Base-by-base conservation (phyloP, 495 filamentous ascomycete species). In the Neurospora sp. region DNA sequence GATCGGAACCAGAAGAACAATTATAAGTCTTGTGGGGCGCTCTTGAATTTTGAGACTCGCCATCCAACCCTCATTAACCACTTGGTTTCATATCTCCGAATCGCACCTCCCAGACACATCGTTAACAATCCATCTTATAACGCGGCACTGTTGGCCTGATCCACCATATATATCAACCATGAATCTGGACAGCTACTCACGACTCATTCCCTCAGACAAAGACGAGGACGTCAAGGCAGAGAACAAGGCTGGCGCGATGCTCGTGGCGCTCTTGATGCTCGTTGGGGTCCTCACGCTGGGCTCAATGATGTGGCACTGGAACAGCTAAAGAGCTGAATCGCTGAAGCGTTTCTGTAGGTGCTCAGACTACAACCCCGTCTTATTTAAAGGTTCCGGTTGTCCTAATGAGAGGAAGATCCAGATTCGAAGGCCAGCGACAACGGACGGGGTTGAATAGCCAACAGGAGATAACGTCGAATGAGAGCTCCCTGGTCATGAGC, bases 161-260 rank as follows among this genome's bases (percentile, higher is more conserved):
- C 27, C 14, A 16, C 14, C 6, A 53, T 20, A 48, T 27, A 16
- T 5, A 37, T 27, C 45, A 71, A 74, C 70, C 69, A 79, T 79
- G 77, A 78, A 79, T 74, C 73, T 77, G 42, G 72, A 78, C 73
- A 78, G 77, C 72, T 78, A 77, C 76, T 72, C 61, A 10, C 42
- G 74, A 22, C 72, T 79, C 22, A 79, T 77, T 53, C 74, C 75
- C 2, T 79, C 76, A 37, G 74, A 68, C 16, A 73, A 79, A 3
- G 76, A 76, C 40, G 72, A 78, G 35, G 72, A 75, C 18, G 7
- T 70, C 42, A 35, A 59, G n/a, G 20, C 27, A 61, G 31, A 42
- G 22, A 31, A 27, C 31, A 40, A 9, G 4, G 74, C 74, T 4
- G 44, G 45, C 48, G 75, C 45, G 20, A 69, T 68, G 53, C 18